Percentiles rank a stretch among this genome's conserved stretches.
phyloP scores from a whole-genome alignment of 1,284 basidiomycete species.

The Pholiota adiposa region DNA sequence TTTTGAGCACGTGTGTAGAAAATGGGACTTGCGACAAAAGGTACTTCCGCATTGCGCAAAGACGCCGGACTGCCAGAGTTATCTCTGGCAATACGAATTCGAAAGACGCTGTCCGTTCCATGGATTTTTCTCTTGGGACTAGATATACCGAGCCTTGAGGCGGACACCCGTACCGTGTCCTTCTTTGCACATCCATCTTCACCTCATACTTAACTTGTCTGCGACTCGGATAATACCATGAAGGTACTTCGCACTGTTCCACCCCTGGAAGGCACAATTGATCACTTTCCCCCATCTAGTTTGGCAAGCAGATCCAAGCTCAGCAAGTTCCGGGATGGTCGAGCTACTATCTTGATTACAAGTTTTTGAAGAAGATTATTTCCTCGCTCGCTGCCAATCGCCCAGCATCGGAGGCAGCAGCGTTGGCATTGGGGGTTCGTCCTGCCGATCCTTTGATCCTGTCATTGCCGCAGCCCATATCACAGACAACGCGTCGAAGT shows the following conservation, averaged over 20 bases:
- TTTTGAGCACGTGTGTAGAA: slow-evolving; percentile 37
- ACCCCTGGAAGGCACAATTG: slow-evolving; percentile 13
- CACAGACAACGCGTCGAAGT: slow-evolving; percentile 32
- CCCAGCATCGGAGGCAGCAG: slow-evolving; percentile 87
- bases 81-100: slow-evolving; percentile 20
- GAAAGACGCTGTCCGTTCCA: slow-evolving; percentile 20
- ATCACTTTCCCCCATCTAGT: slow-evolving; percentile 54
- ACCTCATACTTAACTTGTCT: neutral
- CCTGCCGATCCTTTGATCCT: slow-evolving; percentile 61
- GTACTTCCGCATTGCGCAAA: slow-evolving; percentile 15
- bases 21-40: slow-evolving; percentile 15
- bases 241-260: slow-evolving; percentile 38
- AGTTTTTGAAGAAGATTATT: slow-evolving; percentile 98
- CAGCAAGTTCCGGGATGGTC: slow-evolving; percentile 99
- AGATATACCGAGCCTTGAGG: slow-evolving; percentile 29
- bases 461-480: slow-evolving; percentile 31
- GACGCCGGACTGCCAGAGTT: slow-evolving; percentile 10
- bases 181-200: slow-evolving; percentile 12
- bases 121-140: slow-evolving; percentile 26
- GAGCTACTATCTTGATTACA: slow-evolving; percentile 97
- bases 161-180: slow-evolving; percentile 15
- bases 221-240: slow-evolving; percentile 31
- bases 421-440: slow-evolving; percentile 83
- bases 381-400: slow-evolving; percentile 95
- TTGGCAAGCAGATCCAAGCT: slow-evolving; percentile 97